Base-by-base conservation (phyloP, 2,329 filamentous ascomycete species). In the Juglanconis sp. region DNA sequence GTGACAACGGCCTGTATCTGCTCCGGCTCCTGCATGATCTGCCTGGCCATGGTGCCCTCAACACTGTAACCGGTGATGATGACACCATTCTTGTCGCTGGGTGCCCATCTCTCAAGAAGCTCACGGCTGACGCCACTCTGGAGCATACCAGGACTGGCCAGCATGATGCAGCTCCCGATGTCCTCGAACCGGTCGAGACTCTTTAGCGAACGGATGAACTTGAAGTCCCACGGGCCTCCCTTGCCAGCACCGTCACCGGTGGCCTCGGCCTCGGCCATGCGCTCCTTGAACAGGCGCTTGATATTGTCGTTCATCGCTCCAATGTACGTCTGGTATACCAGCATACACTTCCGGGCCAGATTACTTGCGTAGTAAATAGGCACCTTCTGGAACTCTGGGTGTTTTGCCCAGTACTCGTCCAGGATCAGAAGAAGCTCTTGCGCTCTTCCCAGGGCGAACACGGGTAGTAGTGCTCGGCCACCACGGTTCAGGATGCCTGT, bases 221-320 rank as follows among this genome's bases (percentile, higher is more conserved):
- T 91, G 76, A 99, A 98, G 69, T 99, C 95, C 93, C 95, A 99
- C 0, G 95, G 95, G 0, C 90, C 90, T 40, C 91, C 93, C 69
- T 90, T 93, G 7, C 86, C 87, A 6, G 84, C 83, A 2, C 82
- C 83, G 66, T 92, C 90, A 8, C 91, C 90, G 38, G 87, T 87
- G 0, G 89, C 88, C 72, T 96, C 91, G 9, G 92, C 91, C 72
- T 96, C 92, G 4, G 91, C 92, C 86, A 96, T 96, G 52, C 92
- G 87, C 74, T 96, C 92, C 56, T 90, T 84, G 75, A 97, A 97
- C n/a, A 96, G 84, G 10, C 91, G 86, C 74, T 96, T 97, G 79
- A 99, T 98, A 69, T 97, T 98, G 70, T 98, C 94, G 72, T 99
- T 99, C 95, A 99, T 99, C 58, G 93, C 92, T 53, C 93, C 92